Conservation (phyloP, 2,329 filamentous ascomycete genomes). For the Paradendryphiella salina region DNA sequence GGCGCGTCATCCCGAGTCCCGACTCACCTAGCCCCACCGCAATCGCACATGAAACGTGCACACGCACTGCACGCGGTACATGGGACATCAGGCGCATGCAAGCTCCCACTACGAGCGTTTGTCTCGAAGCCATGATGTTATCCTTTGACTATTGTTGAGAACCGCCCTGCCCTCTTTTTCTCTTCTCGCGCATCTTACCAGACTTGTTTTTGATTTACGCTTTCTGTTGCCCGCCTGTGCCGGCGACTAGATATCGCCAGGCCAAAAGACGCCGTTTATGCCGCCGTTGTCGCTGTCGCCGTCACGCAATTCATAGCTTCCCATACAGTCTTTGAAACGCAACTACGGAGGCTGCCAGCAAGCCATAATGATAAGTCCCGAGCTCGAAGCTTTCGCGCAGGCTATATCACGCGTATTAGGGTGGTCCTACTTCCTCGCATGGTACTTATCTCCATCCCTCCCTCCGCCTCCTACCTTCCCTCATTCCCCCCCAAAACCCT, state of each 20-base stretch:
- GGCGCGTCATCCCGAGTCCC: constrained; percentile 4
- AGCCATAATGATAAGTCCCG: constrained; percentile 10
- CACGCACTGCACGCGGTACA: constrained; percentile 4
- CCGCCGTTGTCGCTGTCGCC: no score
- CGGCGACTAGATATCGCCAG: no score
- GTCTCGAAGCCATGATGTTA: constrained; percentile 6
- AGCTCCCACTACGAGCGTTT: constrained; percentile 9
- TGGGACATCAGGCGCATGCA: no score
- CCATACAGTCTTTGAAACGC: no score
- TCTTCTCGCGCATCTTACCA: no score
- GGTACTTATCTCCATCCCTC: constrained; percentile 22
- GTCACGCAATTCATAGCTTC: no score
- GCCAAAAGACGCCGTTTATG: no score
- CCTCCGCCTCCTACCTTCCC: background rate
- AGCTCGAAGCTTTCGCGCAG: constrained; percentile 35
- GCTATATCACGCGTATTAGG: constrained; percentile 43
- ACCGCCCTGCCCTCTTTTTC: no score
- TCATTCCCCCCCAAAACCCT: no score
- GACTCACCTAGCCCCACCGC: background rate
- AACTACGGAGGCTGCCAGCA: background rate
- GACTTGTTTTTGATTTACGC: no score
- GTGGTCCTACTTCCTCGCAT: constrained; percentile 45
- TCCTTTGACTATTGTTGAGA: constrained; percentile 5
- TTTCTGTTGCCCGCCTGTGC: no score
- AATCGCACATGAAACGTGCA: constrained; percentile 13